Conservation (phyloP, 169 alveolate genomes). For the Plasmodium gonderi region DNA sequence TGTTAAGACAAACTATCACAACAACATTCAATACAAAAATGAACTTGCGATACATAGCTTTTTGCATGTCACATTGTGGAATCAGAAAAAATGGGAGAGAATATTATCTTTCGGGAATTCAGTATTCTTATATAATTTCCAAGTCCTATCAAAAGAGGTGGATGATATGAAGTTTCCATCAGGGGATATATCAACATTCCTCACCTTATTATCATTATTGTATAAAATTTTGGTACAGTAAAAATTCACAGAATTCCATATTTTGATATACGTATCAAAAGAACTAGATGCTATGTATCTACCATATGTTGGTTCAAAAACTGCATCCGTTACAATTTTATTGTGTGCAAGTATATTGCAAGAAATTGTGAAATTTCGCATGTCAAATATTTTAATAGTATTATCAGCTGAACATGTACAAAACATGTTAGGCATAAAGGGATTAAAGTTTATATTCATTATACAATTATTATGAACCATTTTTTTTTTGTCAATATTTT, state of each 20-base stretch:
- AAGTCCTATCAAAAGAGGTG: conserved; percentile 84
- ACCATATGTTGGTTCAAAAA: conserved; percentile 85
- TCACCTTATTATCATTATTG: conserved; percentile 80
- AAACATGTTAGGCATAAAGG: conserved; percentile 80
- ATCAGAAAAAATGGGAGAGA: conserved; percentile 47
- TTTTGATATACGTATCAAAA: conserved; percentile 82
- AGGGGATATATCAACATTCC: conserved; percentile 81
- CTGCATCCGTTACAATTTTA: conserved; percentile 82
- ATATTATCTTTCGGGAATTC: conserved; percentile 52
- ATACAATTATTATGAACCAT: conserved; percentile 80
- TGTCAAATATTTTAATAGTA: conserved; percentile 83
- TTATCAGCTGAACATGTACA: conserved; percentile 84
- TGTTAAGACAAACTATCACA: too few relatives aligned
- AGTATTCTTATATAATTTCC: conserved; percentile 79
- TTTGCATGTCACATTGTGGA: background rate
- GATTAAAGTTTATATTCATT: conserved; percentile 83
- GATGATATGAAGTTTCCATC: conserved; percentile 81
- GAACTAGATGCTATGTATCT: conserved; percentile 85
- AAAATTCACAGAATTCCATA: conserved; percentile 85
- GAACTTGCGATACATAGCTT: background rate
- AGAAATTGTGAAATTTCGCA: conserved; percentile 79
- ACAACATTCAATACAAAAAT: too few relatives aligned
- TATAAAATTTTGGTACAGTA: conserved; percentile 83
- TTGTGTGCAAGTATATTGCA: conserved; percentile 83
- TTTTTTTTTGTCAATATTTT: conserved; percentile 79